phyloP scores from a whole-genome alignment of 805 yeast genomes.

The Hanseniaspora pseudoguilliermondii region DNA sequence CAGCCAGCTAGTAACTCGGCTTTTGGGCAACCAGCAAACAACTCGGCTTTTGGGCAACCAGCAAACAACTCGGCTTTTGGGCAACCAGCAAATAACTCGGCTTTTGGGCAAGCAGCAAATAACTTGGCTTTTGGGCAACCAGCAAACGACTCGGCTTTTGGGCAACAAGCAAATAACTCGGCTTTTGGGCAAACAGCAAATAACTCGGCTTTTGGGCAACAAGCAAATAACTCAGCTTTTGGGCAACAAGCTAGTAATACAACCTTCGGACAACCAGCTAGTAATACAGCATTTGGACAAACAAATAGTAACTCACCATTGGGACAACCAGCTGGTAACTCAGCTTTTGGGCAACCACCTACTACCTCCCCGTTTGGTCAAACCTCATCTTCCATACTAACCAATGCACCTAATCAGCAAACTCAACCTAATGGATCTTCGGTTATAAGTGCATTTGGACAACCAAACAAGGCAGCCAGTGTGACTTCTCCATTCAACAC shows the following conservation, averaged over 20 bases:
- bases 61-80: background rate
- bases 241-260: background rate
- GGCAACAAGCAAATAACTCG: background rate
- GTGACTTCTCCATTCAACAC: background rate
- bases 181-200: background rate
- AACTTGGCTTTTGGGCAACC: background rate
- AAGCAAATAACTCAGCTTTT: background rate
- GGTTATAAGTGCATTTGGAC: slow-evolving; percentile 8
- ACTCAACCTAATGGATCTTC: slow-evolving; percentile 4
- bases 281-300: background rate
- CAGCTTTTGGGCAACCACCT: background rate
- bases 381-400: background rate
- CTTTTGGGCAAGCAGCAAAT: background rate
- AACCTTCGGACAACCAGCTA: background rate
- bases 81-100: background rate
- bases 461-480: background rate
- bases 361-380: background rate
- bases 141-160: background rate
- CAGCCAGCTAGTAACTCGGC: background rate
- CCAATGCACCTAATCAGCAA: background rate
- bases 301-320: background rate
- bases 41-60: slow-evolving; percentile 18
- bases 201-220: background rate
- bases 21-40: slow-evolving; percentile 18
- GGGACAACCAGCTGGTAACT: background rate